Conservation (phyloP, 2,329 filamentous ascomycete species). For the Nemania serpens region DNA sequence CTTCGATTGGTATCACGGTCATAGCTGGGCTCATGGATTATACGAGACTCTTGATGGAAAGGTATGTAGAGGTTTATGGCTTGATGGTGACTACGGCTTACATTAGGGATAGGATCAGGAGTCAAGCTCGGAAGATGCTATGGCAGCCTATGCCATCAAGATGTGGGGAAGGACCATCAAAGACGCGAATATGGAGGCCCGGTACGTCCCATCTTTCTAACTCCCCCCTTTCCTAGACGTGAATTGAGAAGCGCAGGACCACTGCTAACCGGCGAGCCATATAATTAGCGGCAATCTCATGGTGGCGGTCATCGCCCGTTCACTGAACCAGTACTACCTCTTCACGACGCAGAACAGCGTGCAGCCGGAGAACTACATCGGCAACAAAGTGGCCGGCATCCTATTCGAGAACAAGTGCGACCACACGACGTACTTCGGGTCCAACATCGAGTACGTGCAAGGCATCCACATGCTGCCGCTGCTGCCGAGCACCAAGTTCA, state of each 20-base stretch:
- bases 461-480: constrained; percentile 77
- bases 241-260: no score
- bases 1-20: constrained; percentile 95
- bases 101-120: constrained; percentile 65
- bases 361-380: constrained; percentile 77
- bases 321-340: constrained; percentile 80
- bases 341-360: constrained; percentile 70
- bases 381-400: constrained; percentile 74
- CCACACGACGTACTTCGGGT: constrained; percentile 87
- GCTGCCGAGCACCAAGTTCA: constrained; percentile 65
- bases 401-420: constrained; percentile 96
- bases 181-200: constrained; percentile 78
- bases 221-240: background rate
- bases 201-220: constrained; percentile 46
- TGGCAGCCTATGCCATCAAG: constrained; percentile 86
- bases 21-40: constrained; percentile 88
- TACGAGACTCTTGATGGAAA: constrained; percentile 75
- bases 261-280: no score
- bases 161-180: constrained; percentile 86
- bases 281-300: constrained; percentile 72
- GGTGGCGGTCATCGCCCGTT: constrained; percentile 76
- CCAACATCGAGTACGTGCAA: constrained; percentile 70
- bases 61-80: constrained; percentile 40
- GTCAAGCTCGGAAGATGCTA: constrained; percentile 86
- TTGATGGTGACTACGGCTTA: background rate